Base-by-base conservation (phyloP, 257 asterid genomes). In the Solanum peruvianum region DNA sequence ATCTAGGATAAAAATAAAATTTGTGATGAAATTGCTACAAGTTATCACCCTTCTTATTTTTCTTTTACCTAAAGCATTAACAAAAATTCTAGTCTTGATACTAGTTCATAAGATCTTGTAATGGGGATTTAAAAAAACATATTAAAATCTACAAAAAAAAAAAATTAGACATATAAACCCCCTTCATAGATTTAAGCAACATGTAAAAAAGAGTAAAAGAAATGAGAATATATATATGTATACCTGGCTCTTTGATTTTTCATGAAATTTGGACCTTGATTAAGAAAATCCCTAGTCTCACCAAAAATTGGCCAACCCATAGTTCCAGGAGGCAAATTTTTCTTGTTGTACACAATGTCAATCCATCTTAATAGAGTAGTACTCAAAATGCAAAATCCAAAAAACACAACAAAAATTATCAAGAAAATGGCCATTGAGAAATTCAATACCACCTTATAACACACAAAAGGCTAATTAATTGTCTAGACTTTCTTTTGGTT, bases 221-320 rank as follows among this genome's bases (percentile, higher is more conserved):
- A 72, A 52, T 52, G 10, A 15, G 10, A 15, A 20, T 21, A 29
- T 12, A 25, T 33, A 37, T 6, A 56, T 18, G 18, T 56, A 7
- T 4, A 94, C 99, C 98, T 95, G 56, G 84, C 69, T 90, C 93
- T 86, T 88, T 93, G 92, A 15, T 72, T 90, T 80, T 88, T 94
- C 95, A 96, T 94, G 88, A 92, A 96, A 7, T 82, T 52, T 9
- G 98, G 99, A 3, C 99, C 99, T 73, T 91, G 88, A 90, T 90
- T 90, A 16, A 93, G 80, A 82, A 95, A 95, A 6, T 91, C 88
- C 39, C 5, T 47, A 25, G 95, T 96, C 88, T 96, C 94, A 15
- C 98, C 99, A 88, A 96, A 90, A 86, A 96, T 64, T 15, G 98
- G 98, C 95, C 94, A 95, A 14, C 99, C 99, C 97, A 96, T 90